Conservation (phyloP, 1,284 basidiomycete species). For the Ceratobasidium sp. region DNA sequence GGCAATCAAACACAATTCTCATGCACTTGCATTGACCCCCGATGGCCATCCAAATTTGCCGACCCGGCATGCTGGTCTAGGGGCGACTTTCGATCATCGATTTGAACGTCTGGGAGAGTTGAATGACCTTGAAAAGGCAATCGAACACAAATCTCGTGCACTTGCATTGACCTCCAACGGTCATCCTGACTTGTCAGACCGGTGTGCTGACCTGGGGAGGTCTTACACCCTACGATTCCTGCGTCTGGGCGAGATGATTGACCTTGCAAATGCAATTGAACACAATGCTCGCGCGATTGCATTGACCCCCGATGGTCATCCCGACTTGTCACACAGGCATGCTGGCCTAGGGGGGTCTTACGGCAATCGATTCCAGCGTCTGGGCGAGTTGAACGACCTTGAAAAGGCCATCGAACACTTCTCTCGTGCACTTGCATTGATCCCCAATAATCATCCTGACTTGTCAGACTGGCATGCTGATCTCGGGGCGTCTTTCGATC, state of each 20-base stretch:
- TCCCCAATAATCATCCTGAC: too few relatives aligned
- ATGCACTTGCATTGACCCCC: too few relatives aligned
- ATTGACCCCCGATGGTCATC: neutral
- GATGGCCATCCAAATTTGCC: too few relatives aligned
- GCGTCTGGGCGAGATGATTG: neutral
- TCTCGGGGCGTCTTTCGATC: too few relatives aligned
- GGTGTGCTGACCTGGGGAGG: constrained; percentile 6
- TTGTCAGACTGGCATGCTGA: too few relatives aligned
- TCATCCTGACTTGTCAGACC: neutral
- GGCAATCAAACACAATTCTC: too few relatives aligned
- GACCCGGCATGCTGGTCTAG: too few relatives aligned
- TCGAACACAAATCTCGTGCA: neutral
- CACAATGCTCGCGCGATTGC: neutral
- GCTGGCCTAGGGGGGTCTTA: neutral
- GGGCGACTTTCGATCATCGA: too few relatives aligned
- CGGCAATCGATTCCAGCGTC: too few relatives aligned
- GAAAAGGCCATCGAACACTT: too few relatives aligned
- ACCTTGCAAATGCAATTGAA: constrained; percentile 19
- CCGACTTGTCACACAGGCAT: neutral
- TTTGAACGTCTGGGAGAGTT: neutral
- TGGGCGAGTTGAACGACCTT: too few relatives aligned
- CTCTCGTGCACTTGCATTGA: too few relatives aligned
- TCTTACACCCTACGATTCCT: constrained; percentile 2
- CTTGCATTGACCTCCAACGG: neutral
- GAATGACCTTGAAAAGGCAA: constrained; percentile 1